phyloP scores from a whole-genome alignment of 495 filamentous ascomycete species.

The Daldinia bambusicola region DNA sequence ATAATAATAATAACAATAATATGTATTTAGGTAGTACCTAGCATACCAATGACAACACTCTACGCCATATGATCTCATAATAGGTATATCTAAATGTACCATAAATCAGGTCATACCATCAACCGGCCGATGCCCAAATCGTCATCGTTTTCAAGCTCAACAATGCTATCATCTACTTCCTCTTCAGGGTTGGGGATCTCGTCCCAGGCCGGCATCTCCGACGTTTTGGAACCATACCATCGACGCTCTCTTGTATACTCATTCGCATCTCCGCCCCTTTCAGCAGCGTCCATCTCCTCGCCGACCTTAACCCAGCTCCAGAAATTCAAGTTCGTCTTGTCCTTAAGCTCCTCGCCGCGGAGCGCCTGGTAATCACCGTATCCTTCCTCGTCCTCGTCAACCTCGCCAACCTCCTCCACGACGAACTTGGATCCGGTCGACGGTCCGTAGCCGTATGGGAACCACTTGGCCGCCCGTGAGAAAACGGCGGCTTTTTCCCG shows the following conservation, averaged over 20 bases:
- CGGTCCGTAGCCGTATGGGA: slow-evolving; percentile 56
- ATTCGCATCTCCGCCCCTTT: neutral
- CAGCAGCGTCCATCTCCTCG: slow-evolving; percentile 29
- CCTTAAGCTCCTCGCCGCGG: slow-evolving; percentile 46
- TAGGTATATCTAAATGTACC: too few species aligned
- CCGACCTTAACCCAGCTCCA: slow-evolving; percentile 44
- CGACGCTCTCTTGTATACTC: slow-evolving; percentile 28
- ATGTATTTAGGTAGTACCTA: too few species aligned
- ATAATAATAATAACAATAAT: too few species aligned
- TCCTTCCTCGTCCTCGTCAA: slow-evolving; percentile 51
- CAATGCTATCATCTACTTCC: slow-evolving; percentile 10
- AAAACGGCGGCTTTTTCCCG: slow-evolving; percentile 45
- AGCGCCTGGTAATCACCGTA: slow-evolving; percentile 55
- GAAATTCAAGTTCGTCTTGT: slow-evolving; percentile 31
- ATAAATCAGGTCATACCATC: slow-evolving; percentile 2
- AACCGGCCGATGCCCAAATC: slow-evolving; percentile 28
- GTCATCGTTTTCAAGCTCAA: slow-evolving; percentile 4
- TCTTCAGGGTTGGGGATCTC: slow-evolving; percentile 21
- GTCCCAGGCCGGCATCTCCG: slow-evolving; percentile 17
- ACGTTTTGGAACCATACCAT: slow-evolving; percentile 15
- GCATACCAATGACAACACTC: too few species aligned
- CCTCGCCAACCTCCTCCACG: slow-evolving; percentile 55
- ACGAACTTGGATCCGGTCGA: slow-evolving; percentile 50
- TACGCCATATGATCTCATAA: too few species aligned
- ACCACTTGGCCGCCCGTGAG: slow-evolving; percentile 54